These are phyloP conservation scores for Cladosporium halotolerans DNA, from an alignment of 2,329 filamentous ascomycete species.

Conservation along the genomic window DNA sequence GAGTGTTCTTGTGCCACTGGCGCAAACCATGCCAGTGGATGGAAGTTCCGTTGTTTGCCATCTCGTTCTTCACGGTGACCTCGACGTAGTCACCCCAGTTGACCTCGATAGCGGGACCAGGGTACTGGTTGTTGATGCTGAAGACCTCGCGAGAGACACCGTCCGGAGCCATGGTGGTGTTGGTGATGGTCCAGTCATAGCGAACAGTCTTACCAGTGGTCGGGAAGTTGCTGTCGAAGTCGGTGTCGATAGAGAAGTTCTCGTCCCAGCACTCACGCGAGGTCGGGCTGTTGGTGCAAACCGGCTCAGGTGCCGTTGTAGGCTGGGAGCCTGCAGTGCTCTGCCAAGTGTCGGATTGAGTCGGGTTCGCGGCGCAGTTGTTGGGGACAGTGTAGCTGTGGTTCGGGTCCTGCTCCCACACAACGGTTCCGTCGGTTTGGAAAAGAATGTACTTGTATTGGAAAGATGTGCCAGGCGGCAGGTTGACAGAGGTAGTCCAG, in stretches of 20 bases:
- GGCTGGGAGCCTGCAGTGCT: slow-evolving; percentile 10
- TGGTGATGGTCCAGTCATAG: slow-evolving; percentile 40
- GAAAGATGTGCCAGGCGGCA: slow-evolving; percentile 52
- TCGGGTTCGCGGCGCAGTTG: slow-evolving; percentile 31
- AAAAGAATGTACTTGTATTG: slow-evolving; percentile 58
- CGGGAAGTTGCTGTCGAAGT: slow-evolving; percentile 29
- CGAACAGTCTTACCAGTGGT: slow-evolving; percentile 27
- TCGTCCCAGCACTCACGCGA: slow-evolving; percentile 25
- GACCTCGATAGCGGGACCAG: slow-evolving; percentile 41
- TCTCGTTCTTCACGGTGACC: slow-evolving; percentile 52
- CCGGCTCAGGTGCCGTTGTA: slow-evolving; percentile 16
- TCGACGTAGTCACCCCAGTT: slow-evolving; percentile 33
- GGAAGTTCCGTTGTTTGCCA: slow-evolving; percentile 51
- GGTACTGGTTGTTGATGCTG: slow-evolving; percentile 58
- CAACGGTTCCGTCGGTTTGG: slow-evolving; percentile 46
- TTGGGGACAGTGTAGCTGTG: slow-evolving; percentile 36
- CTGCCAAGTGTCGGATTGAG: slow-evolving; percentile 36
- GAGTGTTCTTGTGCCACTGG: slow-evolving; percentile 49
- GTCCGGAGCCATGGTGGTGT: slow-evolving; percentile 40
- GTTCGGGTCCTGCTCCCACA: slow-evolving; percentile 58
- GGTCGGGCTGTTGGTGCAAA: slow-evolving; percentile 26
- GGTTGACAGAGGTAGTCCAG: slow-evolving; percentile 53
- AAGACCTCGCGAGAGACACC: slow-evolving; percentile 30
- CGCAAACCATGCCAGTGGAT: slow-evolving; percentile 60
- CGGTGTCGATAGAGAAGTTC: slow-evolving; percentile 28